Base-by-base conservation (phyloP, 495 filamentous ascomycete species). In the Neurospora intermedia region DNA sequence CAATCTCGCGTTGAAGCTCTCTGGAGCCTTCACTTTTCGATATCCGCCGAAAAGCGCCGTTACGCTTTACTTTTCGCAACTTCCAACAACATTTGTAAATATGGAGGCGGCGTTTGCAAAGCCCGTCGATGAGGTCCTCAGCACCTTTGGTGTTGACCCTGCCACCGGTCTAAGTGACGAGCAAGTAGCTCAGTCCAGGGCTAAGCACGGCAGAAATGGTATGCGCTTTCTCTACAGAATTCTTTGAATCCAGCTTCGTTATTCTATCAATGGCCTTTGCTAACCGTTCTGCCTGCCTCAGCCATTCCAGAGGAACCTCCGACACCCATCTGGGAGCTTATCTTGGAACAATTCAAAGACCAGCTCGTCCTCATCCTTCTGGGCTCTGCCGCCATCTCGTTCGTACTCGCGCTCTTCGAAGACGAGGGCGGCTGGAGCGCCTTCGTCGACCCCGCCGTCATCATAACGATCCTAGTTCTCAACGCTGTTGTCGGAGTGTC, bases 301-400 rank as follows among this genome's bases (percentile, higher is more conserved):
- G 96, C 94, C 71, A 89, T 99, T 72, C 91, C 93, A 18, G 96
- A 99, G 83, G 96, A 98, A 71, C 94, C 96, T 59, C 93, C 96
- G n/a, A 98, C 96, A 18, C 96, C 96, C 43, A 79, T 99, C 69
- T 99, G 96, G 95, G 87, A 97, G 81, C 89, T 99, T 74, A 91
- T 99, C 54, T 86, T 98, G 70, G 96, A 99, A 81, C 96, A 99
- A 82, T 99, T 99, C 86, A 97, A 99, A 83, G 96, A 99, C 79
- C 96, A 99, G 82, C 88, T 99, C 3, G 96, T 99, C 71, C 87
- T 99, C 71, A 99, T 99, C 77, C 88, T 99, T 5, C 85, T 99
- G 69, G 96, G 89, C 59, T 98, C 94, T 18, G 96, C 96, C 6
- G 93, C 88, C n/a, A 88, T 99, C 59, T 98, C 96, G 3, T 98